Conservation (phyloP, 768 basidiomycete genomes). For the Leccinum broughii region DNA sequence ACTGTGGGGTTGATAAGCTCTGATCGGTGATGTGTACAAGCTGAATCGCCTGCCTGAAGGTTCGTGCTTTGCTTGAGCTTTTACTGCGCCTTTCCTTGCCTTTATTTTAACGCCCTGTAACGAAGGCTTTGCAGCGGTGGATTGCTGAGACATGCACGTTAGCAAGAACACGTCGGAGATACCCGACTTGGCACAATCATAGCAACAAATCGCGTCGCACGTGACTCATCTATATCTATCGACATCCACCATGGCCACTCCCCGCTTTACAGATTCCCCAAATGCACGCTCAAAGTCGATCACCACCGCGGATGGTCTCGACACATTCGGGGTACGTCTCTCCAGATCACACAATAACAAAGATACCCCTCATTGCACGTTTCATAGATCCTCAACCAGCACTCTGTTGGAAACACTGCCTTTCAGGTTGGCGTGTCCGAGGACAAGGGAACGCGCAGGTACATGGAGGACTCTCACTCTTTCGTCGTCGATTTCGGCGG, state of each 20-base stretch:
- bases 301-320: constrained; percentile 68
- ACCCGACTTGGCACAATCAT: constrained; percentile 16
- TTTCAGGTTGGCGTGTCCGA: constrained; percentile 71
- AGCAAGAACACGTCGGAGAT: constrained; percentile 23
- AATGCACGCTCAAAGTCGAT: constrained; percentile 84
- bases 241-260: constrained; percentile 20
- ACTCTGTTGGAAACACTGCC: constrained; percentile 62
- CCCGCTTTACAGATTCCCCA: constrained; percentile 56
- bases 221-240: constrained; percentile 12
- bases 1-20: constrained; percentile 44
- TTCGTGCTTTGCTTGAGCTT: constrained; percentile 93
- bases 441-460: constrained; percentile 86
- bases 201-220: constrained; percentile 19
- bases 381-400: constrained; percentile 47
- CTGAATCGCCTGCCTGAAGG: constrained; percentile 52
- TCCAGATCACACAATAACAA: neutral
- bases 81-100: constrained; percentile 90
- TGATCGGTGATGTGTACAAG: constrained; percentile 1
- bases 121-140: constrained; percentile 81
- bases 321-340: constrained; percentile 71
- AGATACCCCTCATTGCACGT: constrained; percentile 1
- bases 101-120: constrained; percentile 91
- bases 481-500: constrained; percentile 94
- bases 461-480: constrained; percentile 98
- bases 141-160: constrained; percentile 92